Base-by-base conservation (phyloP, 148 eudicot genomes). In the Cornus controversa region DNA sequence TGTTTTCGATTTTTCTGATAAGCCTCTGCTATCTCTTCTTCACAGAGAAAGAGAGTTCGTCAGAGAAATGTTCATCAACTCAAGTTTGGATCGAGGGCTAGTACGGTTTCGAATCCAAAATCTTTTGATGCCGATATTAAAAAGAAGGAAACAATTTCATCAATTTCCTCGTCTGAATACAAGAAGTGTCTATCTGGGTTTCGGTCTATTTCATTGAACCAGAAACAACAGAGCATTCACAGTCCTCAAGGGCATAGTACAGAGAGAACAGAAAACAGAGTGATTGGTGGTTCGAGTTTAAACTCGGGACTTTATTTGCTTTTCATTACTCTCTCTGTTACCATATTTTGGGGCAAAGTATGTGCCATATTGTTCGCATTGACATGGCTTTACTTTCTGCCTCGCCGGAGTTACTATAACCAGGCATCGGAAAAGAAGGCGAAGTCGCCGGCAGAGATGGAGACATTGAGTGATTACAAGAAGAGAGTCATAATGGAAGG, bases 401-500 rank as follows among this genome's bases (percentile, higher is more conserved):
- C 29, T 10, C 69, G 62, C 34, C 65, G 69, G 74, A 72, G 62
- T 29, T 18, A 28, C 20, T 9, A 22, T 5, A 18, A 31, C n/a
- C 65, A 24, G 47, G 7, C 62, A 69, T 10, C 26, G 28, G 70
- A 16, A 47, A 75, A 47, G 2, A 36, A 5, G 63, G 63, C 16
- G 25, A 9, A 28, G 31, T 40, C 40, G 70, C 34, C 50, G 80
- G 75, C 70, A 74, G 78, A 68, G 69, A 69, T 14, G 25, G 76
- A 67, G 4, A 16, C 27, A 8, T 20, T 42, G 23, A 71, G 62
- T 57, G 79, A 75, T 72, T 63, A 50, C 66, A 47, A 25, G 68
- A 80, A 80, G 71, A 80, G 28, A 70, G 83, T 65, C 27, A 70
- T 80, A 63, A 80, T 80, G 66, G 79, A 75, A 75, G 83, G 83